Evolutionary conservation across 2,329 filamentous ascomycete species (phyloP).

Genomic region (Pochonia chlamydosporia): DNA sequence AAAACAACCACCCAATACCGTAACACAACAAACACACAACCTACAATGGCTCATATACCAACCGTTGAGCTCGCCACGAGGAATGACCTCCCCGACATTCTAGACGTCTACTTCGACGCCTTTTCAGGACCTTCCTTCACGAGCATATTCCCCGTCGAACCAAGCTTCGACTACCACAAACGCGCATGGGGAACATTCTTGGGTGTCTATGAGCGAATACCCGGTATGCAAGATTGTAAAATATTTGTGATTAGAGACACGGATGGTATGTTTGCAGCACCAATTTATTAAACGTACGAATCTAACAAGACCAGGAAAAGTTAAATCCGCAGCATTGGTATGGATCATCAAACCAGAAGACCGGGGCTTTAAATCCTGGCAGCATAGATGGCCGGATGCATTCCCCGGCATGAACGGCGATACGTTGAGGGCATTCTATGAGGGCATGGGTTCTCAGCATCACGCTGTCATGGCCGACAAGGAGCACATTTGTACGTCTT

Average conservation of each 20-base stretch:
- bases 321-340: too few relatives aligned
- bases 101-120: constrained; percentile 9
- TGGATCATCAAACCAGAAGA: not conserved
- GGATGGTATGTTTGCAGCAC: too few relatives aligned
- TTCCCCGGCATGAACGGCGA: constrained; percentile 8
- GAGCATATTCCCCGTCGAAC: constrained; percentile 6
- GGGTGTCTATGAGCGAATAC: too few relatives aligned
- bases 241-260: too few relatives aligned
- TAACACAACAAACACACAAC: too few relatives aligned
- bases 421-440: constrained; percentile 12
- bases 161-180: constrained; percentile 6
- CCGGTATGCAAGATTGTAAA: too few relatives aligned
- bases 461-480: constrained; percentile 9
- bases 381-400: constrained; percentile 4
- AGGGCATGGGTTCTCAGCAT: constrained; percentile 13
- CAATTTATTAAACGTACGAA: too few relatives aligned
- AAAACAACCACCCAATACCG: too few relatives aligned
- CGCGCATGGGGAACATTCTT: too few relatives aligned
- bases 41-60: not conserved
- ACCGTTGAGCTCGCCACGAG: constrained; percentile 6
- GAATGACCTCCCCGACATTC: constrained; percentile 8
- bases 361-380: not conserved
- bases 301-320: too few relatives aligned
- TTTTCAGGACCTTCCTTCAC: constrained; percentile 11
- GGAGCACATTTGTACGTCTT: constrained; percentile 14